Percentiles rank a stretch among this genome's conserved stretches.
Evolutionary conservation across 2,329 filamentous ascomycete genomes (phyloP).

Genomic region (Aspergillus fumigatiaffinis): DNA sequence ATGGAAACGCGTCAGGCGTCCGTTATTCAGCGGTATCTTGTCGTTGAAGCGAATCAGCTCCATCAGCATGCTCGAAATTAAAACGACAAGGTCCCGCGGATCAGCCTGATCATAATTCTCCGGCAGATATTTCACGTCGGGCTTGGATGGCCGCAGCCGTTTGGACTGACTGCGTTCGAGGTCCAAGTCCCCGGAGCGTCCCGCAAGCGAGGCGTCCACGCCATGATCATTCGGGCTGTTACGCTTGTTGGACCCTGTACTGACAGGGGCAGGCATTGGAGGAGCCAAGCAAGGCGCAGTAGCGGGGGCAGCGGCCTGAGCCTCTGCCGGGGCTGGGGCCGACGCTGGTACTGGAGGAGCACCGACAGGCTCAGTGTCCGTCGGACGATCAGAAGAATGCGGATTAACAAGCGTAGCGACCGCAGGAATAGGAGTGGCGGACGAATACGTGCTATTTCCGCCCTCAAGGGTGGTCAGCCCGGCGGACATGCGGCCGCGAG

Average conservation of each 20-base stretch:
- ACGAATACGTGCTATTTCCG: conserved; percentile 21
- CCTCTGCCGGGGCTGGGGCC: conserved; percentile 10
- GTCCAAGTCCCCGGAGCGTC: conserved; percentile 16
- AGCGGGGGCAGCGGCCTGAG: conserved; percentile 10
- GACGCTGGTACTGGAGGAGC: conserved; percentile 13
- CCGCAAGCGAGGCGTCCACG: conserved; percentile 20
- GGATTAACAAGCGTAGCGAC: conserved; percentile 10
- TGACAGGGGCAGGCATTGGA: conserved; percentile 29
- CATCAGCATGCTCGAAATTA: conserved; percentile 93
- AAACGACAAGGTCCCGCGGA: conserved; percentile 78
- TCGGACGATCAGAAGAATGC: conserved; percentile 6
- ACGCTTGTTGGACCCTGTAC: conserved; percentile 32
- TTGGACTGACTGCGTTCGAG: conserved; percentile 40
- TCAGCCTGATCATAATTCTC: conserved; percentile 75
- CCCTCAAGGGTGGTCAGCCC: conserved; percentile 31
- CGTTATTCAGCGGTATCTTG: conserved; percentile 75
- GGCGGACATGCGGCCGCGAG: conserved; percentile 33
- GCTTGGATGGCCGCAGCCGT: conserved; percentile 43
- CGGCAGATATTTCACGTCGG: conserved; percentile 53
- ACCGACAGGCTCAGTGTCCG: conserved; percentile 11
- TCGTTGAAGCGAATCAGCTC: conserved; percentile 95
- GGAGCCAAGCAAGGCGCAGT: conserved; percentile 14
- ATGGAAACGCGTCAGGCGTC: conserved; percentile 88
- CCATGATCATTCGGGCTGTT: conserved; percentile 27
- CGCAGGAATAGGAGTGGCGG: conserved; percentile 14